Evolutionary conservation across 176 grass and related monocot species (phyloP).

Genomic region (Eleusine indica): DNA sequence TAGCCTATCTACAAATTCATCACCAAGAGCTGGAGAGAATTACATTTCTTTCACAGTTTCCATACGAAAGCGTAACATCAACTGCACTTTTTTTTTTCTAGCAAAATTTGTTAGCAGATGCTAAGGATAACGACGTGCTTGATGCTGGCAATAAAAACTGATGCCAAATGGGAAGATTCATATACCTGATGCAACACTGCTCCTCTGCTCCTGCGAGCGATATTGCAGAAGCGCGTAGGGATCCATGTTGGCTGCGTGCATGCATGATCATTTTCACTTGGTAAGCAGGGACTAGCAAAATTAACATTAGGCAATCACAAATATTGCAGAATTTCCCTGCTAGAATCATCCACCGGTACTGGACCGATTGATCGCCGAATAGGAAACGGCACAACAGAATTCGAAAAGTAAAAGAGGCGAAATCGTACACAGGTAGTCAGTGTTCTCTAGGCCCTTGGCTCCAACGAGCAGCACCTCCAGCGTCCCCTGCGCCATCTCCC

Average conservation of each 20-base stretch:
- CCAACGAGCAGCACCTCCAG: conserved; percentile 72
- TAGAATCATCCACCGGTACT: neutral
- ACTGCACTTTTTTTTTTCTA: neutral
- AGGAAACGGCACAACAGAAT: neutral
- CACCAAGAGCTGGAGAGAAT: neutral
- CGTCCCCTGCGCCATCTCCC: conserved; percentile 65
- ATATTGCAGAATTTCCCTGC: neutral
- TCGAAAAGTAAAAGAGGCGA: neutral
- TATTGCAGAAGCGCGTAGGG: conserved; percentile 72
- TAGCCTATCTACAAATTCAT: neutral
- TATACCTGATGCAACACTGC: conserved; percentile 61
- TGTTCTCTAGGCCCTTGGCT: conserved; percentile 83
- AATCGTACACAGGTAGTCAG: conserved; percentile 74
- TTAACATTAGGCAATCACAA: neutral
- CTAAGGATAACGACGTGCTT: neutral
- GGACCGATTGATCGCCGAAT: neutral
- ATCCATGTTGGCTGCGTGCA: conserved; percentile 73
- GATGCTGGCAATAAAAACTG: neutral
- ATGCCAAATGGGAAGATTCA: neutral
- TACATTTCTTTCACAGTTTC: neutral
- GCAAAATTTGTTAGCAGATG: neutral
- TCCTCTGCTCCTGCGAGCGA: conserved; percentile 72
- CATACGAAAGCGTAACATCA: neutral
- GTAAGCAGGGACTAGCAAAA: neutral
- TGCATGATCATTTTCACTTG: neutral